A percentile compares a stretch with the other conserved stretches of the same genome.
Conservation (phyloP, 768 basidiomycete species). For the Lactarius akahatsu region DNA sequence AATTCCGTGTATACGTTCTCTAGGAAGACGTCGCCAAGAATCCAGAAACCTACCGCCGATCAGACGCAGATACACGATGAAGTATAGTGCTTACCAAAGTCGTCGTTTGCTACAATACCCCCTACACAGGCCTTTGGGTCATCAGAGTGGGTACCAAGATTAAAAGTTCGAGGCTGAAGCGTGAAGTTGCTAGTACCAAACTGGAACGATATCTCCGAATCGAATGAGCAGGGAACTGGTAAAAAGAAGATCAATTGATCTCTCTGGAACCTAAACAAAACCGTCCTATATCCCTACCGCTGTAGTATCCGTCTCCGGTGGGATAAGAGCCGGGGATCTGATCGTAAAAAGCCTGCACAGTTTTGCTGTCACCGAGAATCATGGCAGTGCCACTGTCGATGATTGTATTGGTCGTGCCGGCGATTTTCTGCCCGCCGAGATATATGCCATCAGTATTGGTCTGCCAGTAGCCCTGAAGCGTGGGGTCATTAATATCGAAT, state of each 20-base stretch:
- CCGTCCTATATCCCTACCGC: background rate
- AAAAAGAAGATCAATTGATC: too few relatives aligned
- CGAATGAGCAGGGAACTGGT: slow-evolving; percentile 31
- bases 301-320: background rate
- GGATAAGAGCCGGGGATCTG: slow-evolving; percentile 17
- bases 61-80: too few relatives aligned
- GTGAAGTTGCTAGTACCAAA: slow-evolving; percentile 35
- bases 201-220: slow-evolving; percentile 31
- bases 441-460: slow-evolving; percentile 18
- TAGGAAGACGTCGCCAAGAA: slow-evolving; percentile 11
- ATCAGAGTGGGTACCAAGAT: slow-evolving; percentile 32
- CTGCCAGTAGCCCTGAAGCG: slow-evolving; percentile 30
- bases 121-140: slow-evolving; percentile 26
- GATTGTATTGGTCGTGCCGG: slow-evolving; percentile 14
- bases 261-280: background rate
- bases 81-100: background rate
- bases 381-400: slow-evolving; percentile 30
- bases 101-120: slow-evolving; percentile 15
- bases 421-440: slow-evolving; percentile 1
- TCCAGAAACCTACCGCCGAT: slow-evolving; percentile 1
- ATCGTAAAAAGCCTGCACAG: slow-evolving; percentile 19
- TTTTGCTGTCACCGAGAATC: slow-evolving; percentile 25
- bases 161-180: slow-evolving; percentile 32
- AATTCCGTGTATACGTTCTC: slow-evolving; percentile 7
- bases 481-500: background rate